Conservation (phyloP, 2,329 filamentous ascomycete species). For the Juglanconis oblonga region DNA sequence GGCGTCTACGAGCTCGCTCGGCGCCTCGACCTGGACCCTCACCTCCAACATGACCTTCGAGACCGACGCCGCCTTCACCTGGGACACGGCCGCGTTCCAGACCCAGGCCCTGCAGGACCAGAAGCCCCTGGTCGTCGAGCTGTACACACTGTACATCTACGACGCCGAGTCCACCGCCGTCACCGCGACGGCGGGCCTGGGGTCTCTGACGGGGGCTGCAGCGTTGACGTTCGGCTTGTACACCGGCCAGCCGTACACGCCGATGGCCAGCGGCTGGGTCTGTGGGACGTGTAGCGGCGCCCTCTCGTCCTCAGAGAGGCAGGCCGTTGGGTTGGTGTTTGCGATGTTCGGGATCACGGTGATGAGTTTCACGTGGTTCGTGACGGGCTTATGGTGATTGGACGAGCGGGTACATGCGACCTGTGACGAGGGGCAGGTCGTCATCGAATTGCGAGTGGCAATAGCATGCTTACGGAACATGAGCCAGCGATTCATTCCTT, state of each 20-base stretch:
- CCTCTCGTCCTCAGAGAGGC: constrained; percentile 42
- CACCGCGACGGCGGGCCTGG: constrained; percentile 49
- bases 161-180: constrained; percentile 51
- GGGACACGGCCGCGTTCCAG: constrained; percentile 55
- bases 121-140: constrained; percentile 46
- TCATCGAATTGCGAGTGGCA: constrained; percentile 3
- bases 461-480: constrained; percentile 12
- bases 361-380: constrained; percentile 63
- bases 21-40: constrained; percentile 51
- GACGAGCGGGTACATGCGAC: neutral
- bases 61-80: constrained; percentile 49
- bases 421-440: constrained; percentile 1
- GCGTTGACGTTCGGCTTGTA: constrained; percentile 59
- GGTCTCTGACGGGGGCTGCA: constrained; percentile 50
- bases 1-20: constrained; percentile 46
- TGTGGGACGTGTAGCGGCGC: constrained; percentile 59
- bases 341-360: constrained; percentile 56
- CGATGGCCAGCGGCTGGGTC: constrained; percentile 46
- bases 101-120: constrained; percentile 38
- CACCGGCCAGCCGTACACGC: constrained; percentile 46
- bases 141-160: constrained; percentile 62
- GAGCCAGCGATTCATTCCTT: constrained; percentile 9
- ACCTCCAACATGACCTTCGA: constrained; percentile 61
- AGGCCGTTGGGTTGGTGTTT: constrained; percentile 48
- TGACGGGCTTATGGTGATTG: constrained; percentile 42